phyloP scores from a whole-genome alignment of 805 yeast genomes.

The Starmerella sp. region DNA sequence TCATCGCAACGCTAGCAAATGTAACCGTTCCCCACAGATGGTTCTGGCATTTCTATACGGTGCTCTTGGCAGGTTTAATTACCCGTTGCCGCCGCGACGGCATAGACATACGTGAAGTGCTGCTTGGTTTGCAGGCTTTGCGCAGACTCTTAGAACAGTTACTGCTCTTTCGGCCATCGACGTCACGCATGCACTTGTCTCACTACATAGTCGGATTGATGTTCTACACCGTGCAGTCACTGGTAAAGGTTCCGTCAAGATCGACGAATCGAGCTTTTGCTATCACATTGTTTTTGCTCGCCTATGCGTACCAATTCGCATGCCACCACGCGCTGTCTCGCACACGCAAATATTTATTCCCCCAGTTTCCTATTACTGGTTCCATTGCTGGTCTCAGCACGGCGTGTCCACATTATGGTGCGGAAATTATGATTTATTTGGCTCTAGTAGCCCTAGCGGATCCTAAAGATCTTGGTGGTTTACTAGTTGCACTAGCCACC shows the following conservation, averaged over 20 bases:
- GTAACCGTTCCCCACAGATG: slow-evolving; percentile 27
- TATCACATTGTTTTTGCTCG: slow-evolving; percentile 26
- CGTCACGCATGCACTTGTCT: slow-evolving; percentile 42
- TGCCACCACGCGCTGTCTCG: slow-evolving; percentile 41
- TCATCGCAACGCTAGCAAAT: slow-evolving; percentile 2
- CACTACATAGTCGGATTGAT: slow-evolving; percentile 50
- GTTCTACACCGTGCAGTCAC: slow-evolving; percentile 33
- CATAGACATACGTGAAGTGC: slow-evolving; percentile 1
- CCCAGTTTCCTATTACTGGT: slow-evolving; percentile 35
- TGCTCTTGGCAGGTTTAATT: slow-evolving; percentile 9
- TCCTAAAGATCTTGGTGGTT: slow-evolving; percentile 1
- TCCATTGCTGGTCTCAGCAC: slow-evolving; percentile 20
- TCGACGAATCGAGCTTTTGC: not conserved
- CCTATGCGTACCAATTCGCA: slow-evolving; percentile 37
- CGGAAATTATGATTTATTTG: slow-evolving; percentile 44
- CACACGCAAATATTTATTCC: slow-evolving; percentile 44
- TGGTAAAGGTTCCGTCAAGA: not conserved
- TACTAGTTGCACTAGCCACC: slow-evolving; percentile 16
- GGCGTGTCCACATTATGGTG: slow-evolving; percentile 53
- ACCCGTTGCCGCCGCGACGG: not conserved
- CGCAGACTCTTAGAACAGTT: slow-evolving; percentile 43
- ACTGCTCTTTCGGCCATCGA: slow-evolving; percentile 32
- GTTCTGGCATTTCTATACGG: slow-evolving; percentile 29
- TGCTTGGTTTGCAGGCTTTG: slow-evolving; percentile 35
- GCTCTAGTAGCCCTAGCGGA: slow-evolving; percentile 21